phyloP scores from a whole-genome alignment of 352 stramenopile genomes.

The Globisporangium viniferum region DNA sequence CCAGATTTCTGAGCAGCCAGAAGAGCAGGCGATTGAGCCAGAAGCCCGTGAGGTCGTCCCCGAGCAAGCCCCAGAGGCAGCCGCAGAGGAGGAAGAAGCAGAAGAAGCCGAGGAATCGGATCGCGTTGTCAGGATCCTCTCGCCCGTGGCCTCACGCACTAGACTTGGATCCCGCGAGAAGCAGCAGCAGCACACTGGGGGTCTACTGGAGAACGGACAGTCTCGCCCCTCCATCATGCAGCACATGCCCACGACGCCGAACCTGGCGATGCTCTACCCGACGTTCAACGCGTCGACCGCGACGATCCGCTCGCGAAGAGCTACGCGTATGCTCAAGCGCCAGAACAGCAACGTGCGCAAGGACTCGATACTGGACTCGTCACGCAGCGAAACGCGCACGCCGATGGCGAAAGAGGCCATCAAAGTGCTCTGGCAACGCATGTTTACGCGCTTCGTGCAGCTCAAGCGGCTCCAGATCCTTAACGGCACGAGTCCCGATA shows the following conservation, averaged over 20 bases:
- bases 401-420: constrained; percentile 40
- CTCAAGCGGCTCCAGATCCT: constrained; percentile 52
- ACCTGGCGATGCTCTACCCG: constrained; percentile 18
- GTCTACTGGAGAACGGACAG: neutral
- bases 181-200: neutral
- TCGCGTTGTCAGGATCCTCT: constrained; percentile 10
- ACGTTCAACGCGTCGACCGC: constrained; percentile 4
- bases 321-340: constrained; percentile 28
- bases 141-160: neutral
- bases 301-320: constrained; percentile 31
- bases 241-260: constrained; percentile 26
- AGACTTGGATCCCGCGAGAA: constrained; percentile 6
- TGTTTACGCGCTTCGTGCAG: constrained; percentile 55
- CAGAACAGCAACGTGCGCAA: constrained; percentile 22
- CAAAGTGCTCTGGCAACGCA: constrained; percentile 36
- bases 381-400: constrained; percentile 8
- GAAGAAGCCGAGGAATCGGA: constrained; percentile 3
- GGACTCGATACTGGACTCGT: constrained; percentile 11
- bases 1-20: neutral
- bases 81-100: constrained; percentile 1
- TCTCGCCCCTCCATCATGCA: constrained; percentile 12
- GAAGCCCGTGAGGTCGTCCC: neutral
- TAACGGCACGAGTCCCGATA: constrained; percentile 45
- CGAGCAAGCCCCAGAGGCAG: constrained; percentile 12
- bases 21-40: neutral